Percentiles rank a stretch among this genome's conserved stretches.
phyloP scores from a whole-genome alignment of 306 rosid genomes.

The Vigna radiata region DNA sequence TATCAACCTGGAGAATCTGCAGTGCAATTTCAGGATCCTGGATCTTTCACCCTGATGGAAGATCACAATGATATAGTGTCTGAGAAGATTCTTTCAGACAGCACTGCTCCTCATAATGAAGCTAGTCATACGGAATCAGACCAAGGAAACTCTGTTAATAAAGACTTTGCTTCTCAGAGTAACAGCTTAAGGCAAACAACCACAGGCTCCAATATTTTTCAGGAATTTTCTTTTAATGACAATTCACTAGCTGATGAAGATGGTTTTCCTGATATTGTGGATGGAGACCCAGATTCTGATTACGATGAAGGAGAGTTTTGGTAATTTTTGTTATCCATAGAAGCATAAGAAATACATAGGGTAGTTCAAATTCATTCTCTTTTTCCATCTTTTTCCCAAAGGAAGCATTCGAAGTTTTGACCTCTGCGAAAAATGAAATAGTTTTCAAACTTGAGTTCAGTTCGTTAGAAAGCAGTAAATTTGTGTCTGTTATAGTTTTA shows the following conservation, averaged over 20 bases:
- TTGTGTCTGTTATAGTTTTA: background rate
- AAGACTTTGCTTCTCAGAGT: slow-evolving; percentile 29
- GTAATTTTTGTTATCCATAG: background rate
- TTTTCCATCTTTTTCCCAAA: background rate
- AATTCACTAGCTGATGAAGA: slow-evolving; percentile 49
- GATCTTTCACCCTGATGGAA: slow-evolving; percentile 22
- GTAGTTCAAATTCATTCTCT: background rate
- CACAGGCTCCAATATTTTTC: slow-evolving; percentile 39
- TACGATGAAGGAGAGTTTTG: slow-evolving; percentile 56
- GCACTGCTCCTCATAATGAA: slow-evolving; percentile 39
- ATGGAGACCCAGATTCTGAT: slow-evolving; percentile 77
- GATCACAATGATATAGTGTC: slow-evolving; percentile 9
- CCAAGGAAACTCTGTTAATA: slow-evolving; percentile 32
- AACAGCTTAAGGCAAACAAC: slow-evolving; percentile 32
- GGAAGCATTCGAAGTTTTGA: background rate
- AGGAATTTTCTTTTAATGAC: slow-evolving; percentile 40
- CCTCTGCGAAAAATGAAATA: background rate
- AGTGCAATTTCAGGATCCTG: slow-evolving; percentile 43
- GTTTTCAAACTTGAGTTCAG: background rate
- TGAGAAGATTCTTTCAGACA: slow-evolving; percentile 44
- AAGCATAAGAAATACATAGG: background rate
- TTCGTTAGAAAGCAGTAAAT: background rate
- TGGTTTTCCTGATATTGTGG: slow-evolving; percentile 75
- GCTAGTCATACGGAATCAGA: slow-evolving; percentile 40
- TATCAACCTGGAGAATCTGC: slow-evolving; percentile 40